Conservation (phyloP, 2,329 filamentous ascomycete species). For the Leptosphaerulina australis region DNA sequence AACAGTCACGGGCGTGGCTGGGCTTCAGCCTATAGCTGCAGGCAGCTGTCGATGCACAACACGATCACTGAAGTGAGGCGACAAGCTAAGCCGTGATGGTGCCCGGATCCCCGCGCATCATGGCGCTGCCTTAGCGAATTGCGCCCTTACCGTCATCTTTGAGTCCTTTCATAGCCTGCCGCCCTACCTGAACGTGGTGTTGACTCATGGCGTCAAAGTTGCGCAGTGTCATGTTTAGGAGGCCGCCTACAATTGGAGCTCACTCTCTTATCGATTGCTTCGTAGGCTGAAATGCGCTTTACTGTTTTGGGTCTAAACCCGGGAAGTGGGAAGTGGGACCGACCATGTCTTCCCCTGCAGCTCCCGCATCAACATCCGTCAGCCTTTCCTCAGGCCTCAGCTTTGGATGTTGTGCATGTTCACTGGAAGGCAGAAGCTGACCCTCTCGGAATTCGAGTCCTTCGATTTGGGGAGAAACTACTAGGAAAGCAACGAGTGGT, state of each 20-base stretch:
- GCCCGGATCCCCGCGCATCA: conserved; percentile 22
- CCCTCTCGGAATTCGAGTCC: not conserved
- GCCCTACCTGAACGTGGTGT: conserved; percentile 4
- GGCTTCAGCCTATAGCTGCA: conserved; percentile 29
- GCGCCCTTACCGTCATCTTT: conserved; percentile 12
- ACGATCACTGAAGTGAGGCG: conserved; percentile 30
- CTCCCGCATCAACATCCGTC: conserved; percentile 22
- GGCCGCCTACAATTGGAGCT: conserved; percentile 15
- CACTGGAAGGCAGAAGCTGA: not conserved
- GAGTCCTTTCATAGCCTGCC: conserved; percentile 13
- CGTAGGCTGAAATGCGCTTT: conserved; percentile 28
- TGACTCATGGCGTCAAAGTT: conserved; percentile 13
- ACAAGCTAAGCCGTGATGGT: conserved; percentile 25
- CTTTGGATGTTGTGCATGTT: not conserved
- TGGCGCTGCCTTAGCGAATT: conserved; percentile 14
- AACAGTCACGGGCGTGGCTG: conserved; percentile 30
- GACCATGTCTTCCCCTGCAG: conserved; percentile 31
- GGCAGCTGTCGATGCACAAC: conserved; percentile 26
- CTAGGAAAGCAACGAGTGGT: too few species aligned
- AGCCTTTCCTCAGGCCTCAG: conserved; percentile 18
- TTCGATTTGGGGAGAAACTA: too few species aligned
- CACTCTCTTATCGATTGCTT: conserved; percentile 15
- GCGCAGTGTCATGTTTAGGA: conserved; percentile 7
- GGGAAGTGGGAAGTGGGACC: conserved; percentile 28
- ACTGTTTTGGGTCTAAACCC: conserved; percentile 21